phyloP scores from a whole-genome alignment of 1,139 yeast genomes.

The Yamadazyma diospyri region DNA sequence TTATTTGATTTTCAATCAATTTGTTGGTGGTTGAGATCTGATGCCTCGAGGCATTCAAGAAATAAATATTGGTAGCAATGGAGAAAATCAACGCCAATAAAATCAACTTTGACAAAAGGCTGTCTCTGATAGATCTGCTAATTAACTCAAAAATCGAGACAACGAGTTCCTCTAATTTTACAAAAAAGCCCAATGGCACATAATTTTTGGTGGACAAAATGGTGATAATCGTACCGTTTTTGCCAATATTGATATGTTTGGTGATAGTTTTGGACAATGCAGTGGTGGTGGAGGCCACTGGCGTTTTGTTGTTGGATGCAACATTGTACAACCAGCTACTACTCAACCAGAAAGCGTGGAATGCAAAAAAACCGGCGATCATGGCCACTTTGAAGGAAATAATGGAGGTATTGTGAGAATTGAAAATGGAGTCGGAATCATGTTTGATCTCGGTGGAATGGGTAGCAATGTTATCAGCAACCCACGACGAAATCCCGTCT shows the following conservation, averaged over 20 bases:
- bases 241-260: constrained; percentile 39
- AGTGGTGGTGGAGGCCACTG: constrained; percentile 1
- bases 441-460: constrained; percentile 51
- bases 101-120: constrained; percentile 72
- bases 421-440: constrained; percentile 27
- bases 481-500: constrained; percentile 79
- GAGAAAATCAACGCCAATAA: constrained; percentile 73
- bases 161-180: constrained; percentile 64
- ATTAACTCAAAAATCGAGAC: constrained; percentile 52
- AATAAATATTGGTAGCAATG: constrained; percentile 76
- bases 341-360: constrained; percentile 75
- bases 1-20: constrained; percentile 40
- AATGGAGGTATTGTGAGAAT: constrained; percentile 36
- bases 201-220: constrained; percentile 65
- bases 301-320: constrained; percentile 13
- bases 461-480: constrained; percentile 59
- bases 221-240: constrained; percentile 59
- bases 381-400: constrained; percentile 63
- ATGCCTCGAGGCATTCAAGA: constrained; percentile 71
- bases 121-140: constrained; percentile 77
- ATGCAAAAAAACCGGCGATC: constrained; percentile 63
- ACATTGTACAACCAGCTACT: constrained; percentile 65
- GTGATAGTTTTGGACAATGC: constrained; percentile 38
- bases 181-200: constrained; percentile 62
- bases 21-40: constrained; percentile 44